Evolutionary conservation across 129 eudicot species (phyloP).

Genomic region (Daucus carota): DNA sequence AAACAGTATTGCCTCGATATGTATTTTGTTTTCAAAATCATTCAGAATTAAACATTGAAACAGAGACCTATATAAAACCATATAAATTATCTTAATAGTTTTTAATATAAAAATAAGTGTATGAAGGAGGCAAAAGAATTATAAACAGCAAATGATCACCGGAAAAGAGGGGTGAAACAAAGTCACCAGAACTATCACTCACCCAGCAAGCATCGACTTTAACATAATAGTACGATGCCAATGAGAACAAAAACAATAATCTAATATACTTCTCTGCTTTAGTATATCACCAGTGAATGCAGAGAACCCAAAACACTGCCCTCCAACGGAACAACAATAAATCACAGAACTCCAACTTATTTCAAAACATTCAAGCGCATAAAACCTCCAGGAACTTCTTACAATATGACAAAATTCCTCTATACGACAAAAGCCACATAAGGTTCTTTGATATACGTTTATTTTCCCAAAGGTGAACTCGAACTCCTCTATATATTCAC

Average conservation of each 20-base stretch:
- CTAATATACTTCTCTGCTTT: background rate
- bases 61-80: constrained; percentile 31
- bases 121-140: background rate
- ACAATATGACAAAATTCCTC: too few species aligned
- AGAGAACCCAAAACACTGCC: background rate
- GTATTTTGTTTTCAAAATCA: too few species aligned
- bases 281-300: background rate
- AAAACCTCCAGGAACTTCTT: background rate
- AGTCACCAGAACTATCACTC: background rate
- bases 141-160: background rate
- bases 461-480: background rate
- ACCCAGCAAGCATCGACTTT: background rate
- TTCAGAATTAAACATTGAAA: constrained; percentile 2
- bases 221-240: background rate
- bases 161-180: background rate
- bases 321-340: background rate
- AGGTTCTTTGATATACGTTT: background rate
- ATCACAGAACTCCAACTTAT: background rate
- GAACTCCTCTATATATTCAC: background rate
- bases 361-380: background rate
- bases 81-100: background rate
- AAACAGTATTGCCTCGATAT: background rate
- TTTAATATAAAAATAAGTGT: background rate
- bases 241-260: background rate
- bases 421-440: too few species aligned